phyloP scores from a whole-genome alignment of 345 rosid species.

The Sonneratia caseolaris region DNA sequence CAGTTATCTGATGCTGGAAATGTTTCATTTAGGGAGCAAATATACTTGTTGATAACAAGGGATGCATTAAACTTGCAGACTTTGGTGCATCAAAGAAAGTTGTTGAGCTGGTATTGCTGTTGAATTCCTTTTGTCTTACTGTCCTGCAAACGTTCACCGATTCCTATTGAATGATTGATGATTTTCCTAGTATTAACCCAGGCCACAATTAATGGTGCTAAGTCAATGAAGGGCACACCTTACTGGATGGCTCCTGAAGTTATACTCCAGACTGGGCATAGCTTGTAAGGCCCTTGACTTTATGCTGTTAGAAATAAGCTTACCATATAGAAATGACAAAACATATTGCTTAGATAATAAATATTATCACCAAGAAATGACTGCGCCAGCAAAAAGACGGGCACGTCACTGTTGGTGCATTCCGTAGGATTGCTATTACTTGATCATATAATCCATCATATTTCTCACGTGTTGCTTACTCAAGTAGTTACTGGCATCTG shows the following conservation, averaged over 20 bases:
- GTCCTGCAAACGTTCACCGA: slow-evolving; percentile 10
- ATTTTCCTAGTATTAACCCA: slow-evolving; percentile 16
- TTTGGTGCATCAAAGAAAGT: slow-evolving; percentile 98
- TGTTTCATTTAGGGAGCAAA: slow-evolving; percentile 64
- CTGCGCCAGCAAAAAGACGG: neutral
- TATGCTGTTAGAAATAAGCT: neutral
- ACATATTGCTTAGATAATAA: neutral
- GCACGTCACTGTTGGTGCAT: neutral
- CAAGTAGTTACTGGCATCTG: neutral
- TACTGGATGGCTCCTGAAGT: slow-evolving; percentile 99
- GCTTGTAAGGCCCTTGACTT: slow-evolving; percentile 45
- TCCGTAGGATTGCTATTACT: neutral
- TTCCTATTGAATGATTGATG: slow-evolving; percentile 1
- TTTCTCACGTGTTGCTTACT: neutral
- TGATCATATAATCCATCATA: neutral
- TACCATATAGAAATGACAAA: neutral
- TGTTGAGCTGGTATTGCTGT: slow-evolving; percentile 60
- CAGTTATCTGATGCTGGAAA: neutral
- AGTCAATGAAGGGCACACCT: slow-evolving; percentile 96
- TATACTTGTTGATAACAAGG: slow-evolving; percentile 89
- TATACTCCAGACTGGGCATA: slow-evolving; percentile 92
- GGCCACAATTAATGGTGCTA: slow-evolving; percentile 92
- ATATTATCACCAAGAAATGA: neutral
- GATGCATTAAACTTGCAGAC: slow-evolving; percentile 95
- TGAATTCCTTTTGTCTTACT: neutral